Percentiles rank a stretch among this genome's conserved stretches.
Conservation (phyloP, 1,284 basidiomycete species). For the Termitomyces sp. region DNA sequence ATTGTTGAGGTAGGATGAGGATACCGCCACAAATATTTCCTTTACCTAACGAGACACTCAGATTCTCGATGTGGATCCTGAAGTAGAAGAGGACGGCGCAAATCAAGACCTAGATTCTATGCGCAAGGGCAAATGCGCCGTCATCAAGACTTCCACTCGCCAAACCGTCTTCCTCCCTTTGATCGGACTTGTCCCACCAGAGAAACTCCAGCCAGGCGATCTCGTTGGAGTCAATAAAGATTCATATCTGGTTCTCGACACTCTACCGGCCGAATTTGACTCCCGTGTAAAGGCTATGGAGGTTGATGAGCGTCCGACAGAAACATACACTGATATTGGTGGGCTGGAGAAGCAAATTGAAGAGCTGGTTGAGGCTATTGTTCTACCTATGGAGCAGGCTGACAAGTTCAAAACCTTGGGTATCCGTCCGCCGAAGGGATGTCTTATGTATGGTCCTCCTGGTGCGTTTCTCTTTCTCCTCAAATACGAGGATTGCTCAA, state of each 20-base stretch:
- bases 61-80: constrained; percentile 94
- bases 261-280: constrained; percentile 95
- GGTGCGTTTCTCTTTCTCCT: constrained; percentile 38
- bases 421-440: constrained; percentile 97
- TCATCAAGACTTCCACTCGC: constrained; percentile 97
- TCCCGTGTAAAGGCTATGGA: constrained; percentile 99
- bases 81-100: constrained; percentile 89
- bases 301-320: constrained; percentile 98
- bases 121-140: constrained; percentile 96
- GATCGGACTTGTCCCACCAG: constrained; percentile 92
- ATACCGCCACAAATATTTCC: background rate
- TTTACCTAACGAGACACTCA: constrained; percentile 28
- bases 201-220: constrained; percentile 86
- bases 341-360: constrained; percentile 99
- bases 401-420: constrained; percentile 96
- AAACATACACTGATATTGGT: constrained; percentile 96
- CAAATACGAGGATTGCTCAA: background rate
- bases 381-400: constrained; percentile 86
- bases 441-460: constrained; percentile 93
- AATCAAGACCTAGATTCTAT: constrained; percentile 91
- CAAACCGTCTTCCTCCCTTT: constrained; percentile 98
- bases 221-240: constrained; percentile 99
- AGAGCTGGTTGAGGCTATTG: constrained; percentile 96
- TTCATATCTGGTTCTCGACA: constrained; percentile 97
- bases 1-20: constrained; percentile 77